phyloP scores from a whole-genome alignment of 768 basidiomycete species.

The Zangia roseola region DNA sequence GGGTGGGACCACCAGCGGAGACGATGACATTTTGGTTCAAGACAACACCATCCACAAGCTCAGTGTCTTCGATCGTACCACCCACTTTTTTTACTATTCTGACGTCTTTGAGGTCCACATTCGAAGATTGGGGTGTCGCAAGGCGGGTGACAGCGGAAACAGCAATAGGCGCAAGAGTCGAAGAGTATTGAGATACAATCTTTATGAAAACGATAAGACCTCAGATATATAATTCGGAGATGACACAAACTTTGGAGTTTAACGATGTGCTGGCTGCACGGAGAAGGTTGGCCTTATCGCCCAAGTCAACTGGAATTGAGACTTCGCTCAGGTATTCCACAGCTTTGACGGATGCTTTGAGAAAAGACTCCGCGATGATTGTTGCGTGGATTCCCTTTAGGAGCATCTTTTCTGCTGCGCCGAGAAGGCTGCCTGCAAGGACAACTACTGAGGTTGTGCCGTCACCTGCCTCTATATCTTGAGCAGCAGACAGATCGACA shows the following conservation, averaged over 20 bases:
- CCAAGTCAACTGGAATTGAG: slow-evolving; percentile 88
- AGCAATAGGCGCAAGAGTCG: slow-evolving; percentile 96
- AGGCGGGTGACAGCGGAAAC: slow-evolving; percentile 95
- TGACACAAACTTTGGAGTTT: slow-evolving; percentile 79
- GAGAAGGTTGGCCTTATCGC: slow-evolving; percentile 79
- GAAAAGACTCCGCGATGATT: slow-evolving; percentile 93
- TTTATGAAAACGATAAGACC: slow-evolving; percentile 32
- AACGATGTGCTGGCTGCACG: slow-evolving; percentile 93
- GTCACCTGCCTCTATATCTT: slow-evolving; percentile 98
- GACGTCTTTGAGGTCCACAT: slow-evolving; percentile 95
- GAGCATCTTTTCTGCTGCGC: slow-evolving; percentile 95
- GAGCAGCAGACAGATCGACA: slow-evolving; percentile 95
- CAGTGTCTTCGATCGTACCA: slow-evolving; percentile 98
- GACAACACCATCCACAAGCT: slow-evolving; percentile 95
- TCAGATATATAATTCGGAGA: not conserved
- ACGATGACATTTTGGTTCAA: slow-evolving; percentile 92
- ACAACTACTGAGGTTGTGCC: slow-evolving; percentile 98
- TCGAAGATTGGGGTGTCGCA: slow-evolving; percentile 83
- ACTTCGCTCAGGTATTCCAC: slow-evolving; percentile 94
- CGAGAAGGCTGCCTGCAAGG: slow-evolving; percentile 87
- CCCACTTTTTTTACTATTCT: slow-evolving; percentile 98
- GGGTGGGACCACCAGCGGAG: slow-evolving; percentile 87
- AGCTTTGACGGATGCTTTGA: slow-evolving; percentile 87
- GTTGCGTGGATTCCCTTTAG: slow-evolving; percentile 97
- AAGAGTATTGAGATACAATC: slow-evolving; percentile 99